Evolutionary conservation across 495 filamentous ascomycete genomes (phyloP), one percentile per base, ranked within the genome.

Genomic region (Hyaloscypha finlandica): DNA sequence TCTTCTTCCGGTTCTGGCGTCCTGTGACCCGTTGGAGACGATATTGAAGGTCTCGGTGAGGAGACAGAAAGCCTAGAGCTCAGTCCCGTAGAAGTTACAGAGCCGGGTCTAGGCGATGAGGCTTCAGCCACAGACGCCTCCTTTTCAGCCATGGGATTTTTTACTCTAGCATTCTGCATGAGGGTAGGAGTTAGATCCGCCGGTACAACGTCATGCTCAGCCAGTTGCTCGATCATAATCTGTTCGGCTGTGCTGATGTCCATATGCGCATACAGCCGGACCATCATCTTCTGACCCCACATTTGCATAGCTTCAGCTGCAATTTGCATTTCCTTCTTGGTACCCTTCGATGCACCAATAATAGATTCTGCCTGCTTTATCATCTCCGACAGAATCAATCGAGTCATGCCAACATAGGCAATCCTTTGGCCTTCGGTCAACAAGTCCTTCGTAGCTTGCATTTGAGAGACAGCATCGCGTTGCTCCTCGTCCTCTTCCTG

Each of bases 221-320:
- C 87, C 66, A 99, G 81, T 77, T 99, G 96, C 77, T 99, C 95
- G 69, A 99, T 97, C 95, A 99, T 99, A 72, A 99, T 81, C 80
- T 99, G 95, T 81, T 99, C 95, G 63, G 83, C 85, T 29, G 90
- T 75, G 72, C 88, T 90, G 71, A 99, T 93, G 63, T 99, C 95
- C 95, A 99, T 98, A 78, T 99, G 95, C 22, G 84, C 79, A 77
- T 97, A 98, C 39, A 99, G 73, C 64, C 93, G 87, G 14, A 96
- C 84, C 92, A 98, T 98, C 82, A 97, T 96, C 77, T 93, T 93
- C 74, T 98, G 96, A 61, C 91, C 88, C 94, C 94, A 99, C 89
- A 96, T 97, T 76, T 89, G 90, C 82, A 91, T 89, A 48, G 85
- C 84, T 78, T 98, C 95, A 11, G 86, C 77, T 1, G 89, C 87